Evolutionary conservation across 192 early-diverging fungal species (phyloP), one percentile per base, ranked within the genome.

Genomic region (Paraglomus brasilianum): DNA sequence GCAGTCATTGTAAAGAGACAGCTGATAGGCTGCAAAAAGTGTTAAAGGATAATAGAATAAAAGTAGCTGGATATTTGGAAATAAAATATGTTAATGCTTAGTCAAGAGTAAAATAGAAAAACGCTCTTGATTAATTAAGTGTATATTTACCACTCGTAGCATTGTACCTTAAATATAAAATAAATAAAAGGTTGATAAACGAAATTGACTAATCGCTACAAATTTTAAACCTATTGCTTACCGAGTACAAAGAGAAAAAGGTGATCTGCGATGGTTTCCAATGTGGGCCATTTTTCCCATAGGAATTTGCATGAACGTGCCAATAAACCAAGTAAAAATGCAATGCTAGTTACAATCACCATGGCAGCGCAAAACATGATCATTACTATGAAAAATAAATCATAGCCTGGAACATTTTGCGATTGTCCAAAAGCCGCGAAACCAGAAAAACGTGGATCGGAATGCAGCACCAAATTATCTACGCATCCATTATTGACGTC

Each of bases 41-140:
- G 63, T 65, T 50, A 65, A 17, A 24, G 63, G 45, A 49, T 65
- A 65, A 38, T 48, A 65, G 41, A 65, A 65, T 30, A 65, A 38
- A 19, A 65, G 7, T 6, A 65, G 13, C 63, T 65, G 41, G 19
- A 50, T 39, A 39, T 15, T 44, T 17, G 8, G 7, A 8, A 30
- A 3, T 30, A 30, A 3, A 30, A 30, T 2, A 30, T 30, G 30
- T 30, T 30, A 38, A 11, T 30, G 3, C 3, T 30, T 30, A 30
- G 3, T 3, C 30, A 3, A 30, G 1, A 30, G 30, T 30, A 30
- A 30, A 30, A 30, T 30, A 30, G 30, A 30, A n/a, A n/a, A n/a
- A 30, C 30, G 30, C 3, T 30, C 4, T 17, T 59, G 30, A 59
- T 59, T 4, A 41, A 14, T 59, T 42, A 41, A 49, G 3, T 30